A percentile compares a stretch with the other conserved stretches of the same genome.
Conservation (phyloP, 345 rosid species). For the Citrus sp. region DNA sequence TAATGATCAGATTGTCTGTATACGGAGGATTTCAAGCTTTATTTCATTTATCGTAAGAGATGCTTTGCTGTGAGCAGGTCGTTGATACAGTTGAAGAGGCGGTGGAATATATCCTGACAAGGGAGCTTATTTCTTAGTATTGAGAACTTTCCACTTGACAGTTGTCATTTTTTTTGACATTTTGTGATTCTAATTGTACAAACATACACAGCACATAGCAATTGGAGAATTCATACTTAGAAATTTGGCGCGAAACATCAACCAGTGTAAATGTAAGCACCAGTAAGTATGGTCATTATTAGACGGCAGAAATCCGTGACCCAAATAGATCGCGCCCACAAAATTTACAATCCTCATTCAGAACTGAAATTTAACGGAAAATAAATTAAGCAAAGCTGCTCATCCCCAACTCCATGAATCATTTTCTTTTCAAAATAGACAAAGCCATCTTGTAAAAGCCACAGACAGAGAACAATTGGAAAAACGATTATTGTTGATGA, state of each 20-base stretch:
- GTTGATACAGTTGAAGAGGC: conserved; percentile 51
- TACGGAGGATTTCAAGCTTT: not conserved
- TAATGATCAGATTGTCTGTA: no score
- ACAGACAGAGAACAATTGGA: not conserved
- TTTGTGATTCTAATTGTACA: not conserved
- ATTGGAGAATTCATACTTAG: not conserved
- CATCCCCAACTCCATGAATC: not conserved
- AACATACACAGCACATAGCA: not conserved
- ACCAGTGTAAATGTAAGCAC: not conserved
- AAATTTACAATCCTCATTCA: not conserved
- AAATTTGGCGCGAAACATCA: not conserved
- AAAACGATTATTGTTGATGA: not conserved
- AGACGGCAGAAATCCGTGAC: not conserved
- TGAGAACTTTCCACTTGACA: not conserved
- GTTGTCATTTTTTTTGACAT: not conserved
- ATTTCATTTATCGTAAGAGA: not conserved
- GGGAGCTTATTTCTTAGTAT: conserved; percentile 18
- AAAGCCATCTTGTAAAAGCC: not conserved
- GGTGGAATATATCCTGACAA: conserved; percentile 40
- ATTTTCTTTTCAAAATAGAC: not conserved
- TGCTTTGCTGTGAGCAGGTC: conserved; percentile 26
- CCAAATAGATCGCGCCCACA: not conserved
- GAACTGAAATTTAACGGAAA: not conserved
- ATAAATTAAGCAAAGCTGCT: not conserved
- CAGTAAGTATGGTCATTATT: not conserved